These are phyloP conservation scores for Parathielavia hyrcaniae DNA, from an alignment of 495 filamentous ascomycete genomes.

Conservation along the genomic window DNA sequence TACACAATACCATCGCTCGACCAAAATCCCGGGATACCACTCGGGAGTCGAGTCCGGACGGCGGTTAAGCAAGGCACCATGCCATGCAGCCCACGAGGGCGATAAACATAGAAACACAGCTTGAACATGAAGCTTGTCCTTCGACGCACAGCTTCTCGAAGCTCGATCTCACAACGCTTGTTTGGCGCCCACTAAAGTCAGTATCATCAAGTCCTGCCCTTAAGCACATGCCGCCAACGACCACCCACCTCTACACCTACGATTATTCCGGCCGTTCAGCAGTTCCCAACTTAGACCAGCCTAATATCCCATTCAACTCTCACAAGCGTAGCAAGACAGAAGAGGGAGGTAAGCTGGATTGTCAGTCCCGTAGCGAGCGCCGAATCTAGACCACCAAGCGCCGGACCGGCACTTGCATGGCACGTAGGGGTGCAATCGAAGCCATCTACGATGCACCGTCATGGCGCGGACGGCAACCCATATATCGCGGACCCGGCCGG, in stretches of 20 bases:
- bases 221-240: conserved; percentile 3
- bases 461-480: not conserved
- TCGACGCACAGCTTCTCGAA: not conserved
- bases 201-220: not conserved
- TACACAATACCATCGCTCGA: conserved; percentile 2
- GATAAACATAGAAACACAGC: conserved; percentile 18
- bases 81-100: conserved; percentile 2
- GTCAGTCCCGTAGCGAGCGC: conserved; percentile 8
- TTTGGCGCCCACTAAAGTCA: not conserved
- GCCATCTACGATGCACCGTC: not conserved
- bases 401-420: conserved; percentile 2
- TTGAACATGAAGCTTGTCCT: not conserved
- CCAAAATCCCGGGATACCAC: not conserved
- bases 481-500: conserved; percentile 2
- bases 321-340: not conserved
- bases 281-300: conserved; percentile 10
- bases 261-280: not conserved
- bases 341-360: not conserved
- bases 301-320: not conserved
- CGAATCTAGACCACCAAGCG: conserved; percentile 10
- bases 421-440: not conserved
- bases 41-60: not conserved
- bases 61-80: conserved; percentile 15
- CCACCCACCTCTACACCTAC: conserved; percentile 1
- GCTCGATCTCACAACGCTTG: not conserved